A percentile compares a stretch with the other conserved stretches of the same genome.
Evolutionary conservation across 441 rosid genomes (phyloP).

Genomic region (Populus hybrid): DNA sequence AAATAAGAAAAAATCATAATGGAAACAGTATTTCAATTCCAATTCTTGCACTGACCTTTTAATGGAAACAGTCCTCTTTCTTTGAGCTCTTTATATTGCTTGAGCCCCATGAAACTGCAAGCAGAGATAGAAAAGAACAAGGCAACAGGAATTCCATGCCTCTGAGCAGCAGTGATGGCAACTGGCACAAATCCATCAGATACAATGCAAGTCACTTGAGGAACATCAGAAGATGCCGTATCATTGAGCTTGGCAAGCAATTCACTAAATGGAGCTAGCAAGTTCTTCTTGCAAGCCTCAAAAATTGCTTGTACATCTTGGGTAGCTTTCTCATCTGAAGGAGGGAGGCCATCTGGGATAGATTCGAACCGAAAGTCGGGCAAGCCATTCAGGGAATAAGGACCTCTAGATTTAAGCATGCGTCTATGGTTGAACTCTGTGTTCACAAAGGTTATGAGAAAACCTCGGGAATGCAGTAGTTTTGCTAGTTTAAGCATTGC

Average conservation of each 20-base stretch:
- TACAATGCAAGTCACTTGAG: background rate
- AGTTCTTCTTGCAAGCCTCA: background rate
- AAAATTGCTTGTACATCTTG: no score
- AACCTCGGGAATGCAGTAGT: background rate
- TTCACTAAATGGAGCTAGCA: background rate
- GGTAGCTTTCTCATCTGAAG: background rate
- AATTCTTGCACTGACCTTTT: background rate
- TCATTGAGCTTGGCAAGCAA: background rate
- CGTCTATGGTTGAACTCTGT: background rate
- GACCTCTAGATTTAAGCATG: background rate
- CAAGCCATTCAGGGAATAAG: background rate
- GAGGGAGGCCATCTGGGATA: background rate
- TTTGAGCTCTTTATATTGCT: background rate
- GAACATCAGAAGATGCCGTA: background rate
- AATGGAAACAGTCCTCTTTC: background rate
- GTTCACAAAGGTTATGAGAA: background rate
- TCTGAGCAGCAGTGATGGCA: background rate
- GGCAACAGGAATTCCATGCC: background rate
- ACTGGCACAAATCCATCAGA: background rate
- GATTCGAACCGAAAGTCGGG: background rate
- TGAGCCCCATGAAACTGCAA: background rate
- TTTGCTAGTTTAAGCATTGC: slow-evolving; percentile 8
- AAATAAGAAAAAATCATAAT: no score
- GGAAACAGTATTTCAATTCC: no score
- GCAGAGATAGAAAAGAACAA: background rate